Percentiles rank a stretch among this genome's conserved stretches.
Evolutionary conservation across 2,329 filamentous ascomycete species (phyloP).

Genomic region (Colletotrichum sp.): DNA sequence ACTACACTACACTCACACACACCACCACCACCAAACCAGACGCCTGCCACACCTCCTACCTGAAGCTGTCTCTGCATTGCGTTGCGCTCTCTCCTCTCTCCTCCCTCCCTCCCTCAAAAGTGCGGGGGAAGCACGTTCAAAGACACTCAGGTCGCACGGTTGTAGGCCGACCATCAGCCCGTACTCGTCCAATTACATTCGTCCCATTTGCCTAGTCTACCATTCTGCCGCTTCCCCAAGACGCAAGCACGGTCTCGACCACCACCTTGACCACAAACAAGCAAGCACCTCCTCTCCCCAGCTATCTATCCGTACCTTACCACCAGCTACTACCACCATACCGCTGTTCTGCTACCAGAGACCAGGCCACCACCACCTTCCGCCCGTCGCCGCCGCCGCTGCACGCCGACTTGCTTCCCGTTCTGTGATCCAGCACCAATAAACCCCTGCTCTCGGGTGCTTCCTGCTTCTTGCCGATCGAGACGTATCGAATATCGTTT

Average conservation of each 20-base stretch:
- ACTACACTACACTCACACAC: conserved; percentile 1
- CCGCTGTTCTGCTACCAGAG: neutral
- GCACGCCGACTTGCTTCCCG: conserved; percentile 17
- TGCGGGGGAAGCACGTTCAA: conserved; percentile 14
- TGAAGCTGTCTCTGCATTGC: conserved; percentile 15
- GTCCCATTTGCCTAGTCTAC: conserved; percentile 9
- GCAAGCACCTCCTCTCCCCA: neutral
- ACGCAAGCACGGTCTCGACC: conserved; percentile 16
- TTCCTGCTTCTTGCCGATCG: conserved; percentile 18
- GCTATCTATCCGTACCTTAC: neutral
- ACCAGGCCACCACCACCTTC: neutral
- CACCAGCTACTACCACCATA: neutral
- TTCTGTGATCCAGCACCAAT: conserved; percentile 7
- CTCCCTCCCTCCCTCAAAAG: neutral
- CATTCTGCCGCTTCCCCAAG: neutral
- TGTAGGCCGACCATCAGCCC: conserved; percentile 9
- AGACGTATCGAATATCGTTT: conserved; percentile 17
- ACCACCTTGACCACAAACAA: neutral
- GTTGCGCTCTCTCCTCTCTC: neutral
- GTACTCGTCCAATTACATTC: conserved; percentile 15
- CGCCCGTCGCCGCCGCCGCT: neutral
- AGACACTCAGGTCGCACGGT: conserved; percentile 13
- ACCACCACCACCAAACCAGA: neutral
- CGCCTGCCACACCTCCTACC: neutral
- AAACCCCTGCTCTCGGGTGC: conserved; percentile 19